Percentiles rank a stretch among this genome's conserved stretches.
These are phyloP conservation scores for Macrolepiota albuminosa DNA, from an alignment of 768 basidiomycete genomes.

Conservation along the genomic window DNA sequence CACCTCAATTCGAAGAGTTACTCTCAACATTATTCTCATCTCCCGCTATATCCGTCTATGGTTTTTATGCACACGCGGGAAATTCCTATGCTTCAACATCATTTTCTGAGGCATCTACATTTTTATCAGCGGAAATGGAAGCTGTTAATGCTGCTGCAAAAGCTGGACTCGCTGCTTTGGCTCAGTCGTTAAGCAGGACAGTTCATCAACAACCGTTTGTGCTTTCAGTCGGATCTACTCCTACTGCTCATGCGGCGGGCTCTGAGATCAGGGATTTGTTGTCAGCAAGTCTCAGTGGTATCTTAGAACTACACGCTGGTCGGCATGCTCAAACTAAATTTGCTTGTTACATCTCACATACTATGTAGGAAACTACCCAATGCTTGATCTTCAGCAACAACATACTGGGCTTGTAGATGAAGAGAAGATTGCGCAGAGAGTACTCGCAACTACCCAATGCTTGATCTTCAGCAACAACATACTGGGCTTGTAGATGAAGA, in stretches of 20 bases:
- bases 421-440: conserved; percentile 56
- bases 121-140: conserved; percentile 65
- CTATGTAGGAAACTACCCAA: conserved; percentile 68
- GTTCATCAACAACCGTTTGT: conserved; percentile 50
- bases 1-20: conserved; percentile 51
- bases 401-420: conserved; percentile 63
- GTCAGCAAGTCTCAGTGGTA: conserved; percentile 46
- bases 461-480: conserved; percentile 80
- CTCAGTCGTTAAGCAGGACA: conserved; percentile 25
- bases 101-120: conserved; percentile 55
- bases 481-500: conserved; percentile 57
- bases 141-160: conserved; percentile 65
- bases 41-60: conserved; percentile 57
- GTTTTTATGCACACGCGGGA: conserved; percentile 81
- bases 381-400: conserved; percentile 81
- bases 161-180: conserved; percentile 45
- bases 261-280: conserved; percentile 41
- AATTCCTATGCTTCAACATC: conserved; percentile 76
- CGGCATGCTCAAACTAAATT: conserved; percentile 10
- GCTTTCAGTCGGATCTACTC: conserved; percentile 83
- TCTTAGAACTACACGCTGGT: conserved; percentile 77
- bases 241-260: conserved; percentile 76
- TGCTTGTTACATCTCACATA: background rate
- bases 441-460: conserved; percentile 70
- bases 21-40: conserved; percentile 50